Evolutionary conservation across 2,329 filamentous ascomycete genomes (phyloP), one percentile per base, ranked within the genome.

Genomic region (Aspergillus texensis): DNA sequence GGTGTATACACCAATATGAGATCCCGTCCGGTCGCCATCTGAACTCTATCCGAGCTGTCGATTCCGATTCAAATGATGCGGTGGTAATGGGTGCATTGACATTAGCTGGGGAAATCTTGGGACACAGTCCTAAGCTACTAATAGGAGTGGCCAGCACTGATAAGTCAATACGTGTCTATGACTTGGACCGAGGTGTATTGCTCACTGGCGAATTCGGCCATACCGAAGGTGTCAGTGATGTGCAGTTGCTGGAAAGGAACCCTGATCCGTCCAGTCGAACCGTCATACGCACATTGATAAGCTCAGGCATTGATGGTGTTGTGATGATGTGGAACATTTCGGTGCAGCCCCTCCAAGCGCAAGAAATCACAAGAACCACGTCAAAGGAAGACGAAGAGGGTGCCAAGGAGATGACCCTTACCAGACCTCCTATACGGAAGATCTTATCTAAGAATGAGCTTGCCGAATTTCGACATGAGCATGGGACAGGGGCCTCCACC

Each of bases 151-250:
- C 94, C 10, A 94, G 94, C 70, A 97, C 92, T 0, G 95, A 99
- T 77, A 99, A 98, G 75, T 98, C 95, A 0, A 90, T 99, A 61
- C 86, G 95, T 41, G 82, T 99, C 19, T 99, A 99, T 72, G 92
- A 97, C 69, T 83, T 88, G 34, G 89, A 90, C 65, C 89, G 87
- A 48, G 94, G 94, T 10, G 80, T 82, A 1, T 89, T 99, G 62
- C 80, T 98, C 32, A 91, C 93, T 57, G 88, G 93, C 46, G 95
- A 98, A 79, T 97, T 93, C 87, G 95, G 95, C 1, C 95, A 99
- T 70, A 97, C 94, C 0, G 94, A 97, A 74, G 91, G 94, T 10
- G 93, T 99, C 67, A 96, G 92, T 58, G 94, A 94, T 64, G 88
- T 96, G 21, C 86, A 91, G 4, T 80, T 97, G 21, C 76, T 94